phyloP scores from a whole-genome alignment of 345 rosid genomes.

The Gossypium turneri region DNA sequence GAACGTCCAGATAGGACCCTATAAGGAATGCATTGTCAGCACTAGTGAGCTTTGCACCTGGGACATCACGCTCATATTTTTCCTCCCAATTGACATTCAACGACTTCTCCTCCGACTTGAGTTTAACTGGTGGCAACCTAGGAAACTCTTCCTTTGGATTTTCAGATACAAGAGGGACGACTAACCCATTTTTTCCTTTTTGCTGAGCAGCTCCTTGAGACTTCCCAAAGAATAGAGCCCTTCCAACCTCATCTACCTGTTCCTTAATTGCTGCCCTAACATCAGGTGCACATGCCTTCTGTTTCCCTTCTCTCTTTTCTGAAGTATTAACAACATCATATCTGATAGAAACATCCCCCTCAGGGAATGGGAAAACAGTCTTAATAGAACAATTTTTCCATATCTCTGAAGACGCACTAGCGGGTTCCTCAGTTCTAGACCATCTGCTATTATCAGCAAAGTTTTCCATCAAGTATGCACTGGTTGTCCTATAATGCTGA shows the following conservation, averaged over 20 bases:
- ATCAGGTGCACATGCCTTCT: conserved; percentile 46
- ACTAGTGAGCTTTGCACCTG: conserved; percentile 48
- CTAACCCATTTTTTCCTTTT: conserved; percentile 41
- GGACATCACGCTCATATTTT: conserved; percentile 71
- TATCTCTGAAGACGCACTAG: conserved; percentile 41
- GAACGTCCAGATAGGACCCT: conserved; percentile 93
- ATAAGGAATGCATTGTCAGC: conserved; percentile 67
- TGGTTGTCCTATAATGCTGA: conserved; percentile 33
- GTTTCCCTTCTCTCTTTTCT: conserved; percentile 71
- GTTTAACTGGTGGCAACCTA: conserved; percentile 93
- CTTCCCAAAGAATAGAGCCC: conserved; percentile 70
- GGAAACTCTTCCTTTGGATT: conserved; percentile 80
- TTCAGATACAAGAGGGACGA: conserved; percentile 55
- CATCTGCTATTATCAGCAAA: conserved; percentile 42
- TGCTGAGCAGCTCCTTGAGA: conserved; percentile 48
- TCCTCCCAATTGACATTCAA: conserved; percentile 77
- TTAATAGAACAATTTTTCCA: conserved; percentile 79
- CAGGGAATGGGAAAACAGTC: conserved; percentile 63
- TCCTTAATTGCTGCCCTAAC: conserved; percentile 62
- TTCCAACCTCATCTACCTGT: conserved; percentile 92
- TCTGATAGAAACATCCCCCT: conserved; percentile 50
- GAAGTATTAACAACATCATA: conserved; percentile 31
- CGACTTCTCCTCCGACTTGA: conserved; percentile 87
- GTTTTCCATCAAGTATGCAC: conserved; percentile 30
- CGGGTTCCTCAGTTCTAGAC: conserved; percentile 44